Percentiles rank a stretch among this genome's conserved stretches.
phyloP scores from a whole-genome alignment of 352 stramenopile species.

The Globisporangium cylindrosporum region DNA sequence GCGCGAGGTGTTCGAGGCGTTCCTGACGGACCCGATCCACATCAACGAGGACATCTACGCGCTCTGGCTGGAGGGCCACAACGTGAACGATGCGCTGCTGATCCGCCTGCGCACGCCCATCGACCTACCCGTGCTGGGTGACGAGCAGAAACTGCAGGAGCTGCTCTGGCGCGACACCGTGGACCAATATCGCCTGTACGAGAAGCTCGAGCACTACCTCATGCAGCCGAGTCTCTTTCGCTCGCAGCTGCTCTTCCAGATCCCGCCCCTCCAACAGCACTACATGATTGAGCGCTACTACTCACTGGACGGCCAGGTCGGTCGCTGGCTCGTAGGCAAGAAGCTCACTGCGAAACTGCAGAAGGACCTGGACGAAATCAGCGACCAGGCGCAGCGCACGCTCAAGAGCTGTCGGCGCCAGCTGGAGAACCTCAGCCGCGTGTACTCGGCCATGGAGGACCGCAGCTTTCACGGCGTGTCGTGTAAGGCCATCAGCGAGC shows the following conservation, averaged over 20 bases:
- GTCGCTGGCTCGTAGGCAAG: slow-evolving; percentile 73
- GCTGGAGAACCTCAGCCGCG: slow-evolving; percentile 74
- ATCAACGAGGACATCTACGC: slow-evolving; percentile 77
- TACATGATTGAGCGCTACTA: slow-evolving; percentile 86
- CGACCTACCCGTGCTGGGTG: slow-evolving; percentile 47
- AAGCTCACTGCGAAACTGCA: slow-evolving; percentile 80
- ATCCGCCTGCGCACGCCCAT: slow-evolving; percentile 47
- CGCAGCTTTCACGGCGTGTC: slow-evolving; percentile 72
- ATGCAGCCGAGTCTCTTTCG: slow-evolving; percentile 76
- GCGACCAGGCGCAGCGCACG: slow-evolving; percentile 56
- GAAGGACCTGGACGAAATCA: slow-evolving; percentile 86
- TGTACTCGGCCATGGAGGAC: slow-evolving; percentile 74
- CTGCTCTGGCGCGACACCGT: slow-evolving; percentile 76
- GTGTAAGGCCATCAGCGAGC: slow-evolving; percentile 42
- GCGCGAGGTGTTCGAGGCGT: slow-evolving; percentile 81
- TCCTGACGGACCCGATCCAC: slow-evolving; percentile 76
- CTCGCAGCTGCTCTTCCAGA: slow-evolving; percentile 81
- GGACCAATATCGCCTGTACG: slow-evolving; percentile 82
- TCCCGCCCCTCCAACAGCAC: slow-evolving; percentile 69
- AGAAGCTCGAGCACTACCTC: slow-evolving; percentile 83
- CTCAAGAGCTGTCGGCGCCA: slow-evolving; percentile 76
- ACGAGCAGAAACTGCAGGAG: slow-evolving; percentile 56
- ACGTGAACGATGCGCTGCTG: slow-evolving; percentile 49
- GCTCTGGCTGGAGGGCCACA: slow-evolving; percentile 76
- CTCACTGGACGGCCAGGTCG: slow-evolving; percentile 61